Evolutionary conservation across 192 early-diverging fungal species (phyloP).

Genomic region (Mortierella alpina): DNA sequence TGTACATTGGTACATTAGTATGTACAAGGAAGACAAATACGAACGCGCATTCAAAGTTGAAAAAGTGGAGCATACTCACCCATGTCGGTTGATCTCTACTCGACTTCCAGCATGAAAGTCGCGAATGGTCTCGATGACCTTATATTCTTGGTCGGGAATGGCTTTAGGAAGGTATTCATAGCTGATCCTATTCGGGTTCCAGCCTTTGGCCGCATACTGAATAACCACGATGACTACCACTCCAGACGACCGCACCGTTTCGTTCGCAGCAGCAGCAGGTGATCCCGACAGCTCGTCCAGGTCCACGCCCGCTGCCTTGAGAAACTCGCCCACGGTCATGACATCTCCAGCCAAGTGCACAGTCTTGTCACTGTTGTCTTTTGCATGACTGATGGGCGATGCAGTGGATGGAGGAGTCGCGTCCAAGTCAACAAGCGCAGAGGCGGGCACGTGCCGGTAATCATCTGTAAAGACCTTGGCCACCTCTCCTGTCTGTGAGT

Average conservation of each 20-base stretch:
- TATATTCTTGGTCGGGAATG: conserved; percentile 55
- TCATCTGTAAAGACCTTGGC: conserved; percentile 37
- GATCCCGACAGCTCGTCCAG: conserved; percentile 32
- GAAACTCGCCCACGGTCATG: conserved; percentile 46
- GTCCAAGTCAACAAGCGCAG: not conserved
- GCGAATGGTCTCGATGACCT: conserved; percentile 50
- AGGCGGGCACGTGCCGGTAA: conserved; percentile 18
- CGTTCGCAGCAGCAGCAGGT: conserved; percentile 19
- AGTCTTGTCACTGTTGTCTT: not conserved
- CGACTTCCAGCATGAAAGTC: conserved; percentile 31
- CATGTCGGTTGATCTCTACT: conserved; percentile 52
- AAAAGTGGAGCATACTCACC: conserved; percentile 20
- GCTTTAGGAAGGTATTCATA: conserved; percentile 57
- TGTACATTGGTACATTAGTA: not conserved
- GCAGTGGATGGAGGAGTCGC: not conserved
- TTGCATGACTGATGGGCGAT: not conserved
- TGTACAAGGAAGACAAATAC: not conserved
- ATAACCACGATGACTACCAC: conserved; percentile 57
- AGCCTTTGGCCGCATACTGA: conserved; percentile 53
- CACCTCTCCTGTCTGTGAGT: conserved; percentile 22
- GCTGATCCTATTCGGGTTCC: conserved; percentile 40
- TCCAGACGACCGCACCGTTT: conserved; percentile 49
- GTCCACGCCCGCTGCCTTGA: conserved; percentile 44
- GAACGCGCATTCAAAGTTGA: not conserved
- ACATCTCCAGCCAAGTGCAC: conserved; percentile 49